Evolutionary conservation across 2,329 filamentous ascomycete genomes (phyloP).

Genomic region (Talaromyces sp.): DNA sequence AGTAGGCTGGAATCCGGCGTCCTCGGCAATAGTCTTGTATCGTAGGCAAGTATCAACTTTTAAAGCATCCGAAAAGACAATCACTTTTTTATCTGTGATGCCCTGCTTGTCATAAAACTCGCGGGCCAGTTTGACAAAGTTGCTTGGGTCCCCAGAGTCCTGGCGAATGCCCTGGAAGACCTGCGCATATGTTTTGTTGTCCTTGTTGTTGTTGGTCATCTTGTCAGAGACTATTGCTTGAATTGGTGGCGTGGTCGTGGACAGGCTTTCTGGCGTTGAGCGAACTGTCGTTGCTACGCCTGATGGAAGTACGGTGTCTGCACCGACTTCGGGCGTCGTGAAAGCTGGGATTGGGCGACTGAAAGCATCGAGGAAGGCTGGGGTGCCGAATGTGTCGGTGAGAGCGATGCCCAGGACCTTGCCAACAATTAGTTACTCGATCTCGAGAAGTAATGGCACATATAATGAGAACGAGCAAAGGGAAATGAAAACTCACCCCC

Average conservation of each 20-base stretch:
- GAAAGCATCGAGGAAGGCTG: slow-evolving; percentile 81
- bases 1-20: slow-evolving; percentile 71
- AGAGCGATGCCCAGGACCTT: slow-evolving; percentile 77
- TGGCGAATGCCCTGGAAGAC: slow-evolving; percentile 80
- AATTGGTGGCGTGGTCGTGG: slow-evolving; percentile 37
- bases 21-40: slow-evolving; percentile 79
- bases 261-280: slow-evolving; percentile 30
- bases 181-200: slow-evolving; percentile 64
- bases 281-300: slow-evolving; percentile 38
- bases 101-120: slow-evolving; percentile 72
- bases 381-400: slow-evolving; percentile 94
- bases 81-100: slow-evolving; percentile 73
- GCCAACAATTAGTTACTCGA: not conserved
- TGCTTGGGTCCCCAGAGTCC: slow-evolving; percentile 78
- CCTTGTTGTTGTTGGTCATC: slow-evolving; percentile 5
- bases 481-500: slow-evolving; percentile 46
- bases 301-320: slow-evolving; percentile 35
- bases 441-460: not conserved
- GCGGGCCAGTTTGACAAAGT: slow-evolving; percentile 72
- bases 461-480: slow-evolving; percentile 18
- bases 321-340: slow-evolving; percentile 36
- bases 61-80: slow-evolving; percentile 94
- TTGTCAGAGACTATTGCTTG: slow-evolving; percentile 37
- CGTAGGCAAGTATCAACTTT: slow-evolving; percentile 86
- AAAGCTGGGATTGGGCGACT: slow-evolving; percentile 54